phyloP scores from a whole-genome alignment of 495 filamentous ascomycete species.

The Annulohypoxylon nitens region DNA sequence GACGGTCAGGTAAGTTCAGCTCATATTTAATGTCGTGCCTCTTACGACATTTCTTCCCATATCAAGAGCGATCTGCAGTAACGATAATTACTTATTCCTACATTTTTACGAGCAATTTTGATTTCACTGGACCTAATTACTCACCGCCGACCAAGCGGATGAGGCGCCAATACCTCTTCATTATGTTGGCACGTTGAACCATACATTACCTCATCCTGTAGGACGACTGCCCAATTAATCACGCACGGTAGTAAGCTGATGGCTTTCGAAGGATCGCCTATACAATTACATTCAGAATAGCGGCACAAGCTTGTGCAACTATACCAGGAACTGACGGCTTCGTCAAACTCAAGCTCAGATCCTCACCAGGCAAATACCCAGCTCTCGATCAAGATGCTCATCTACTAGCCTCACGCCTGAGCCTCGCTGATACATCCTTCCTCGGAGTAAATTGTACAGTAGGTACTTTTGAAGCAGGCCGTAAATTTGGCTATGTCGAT shows the following conservation, averaged over 20 bases:
- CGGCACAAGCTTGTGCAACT: neutral
- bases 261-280: neutral
- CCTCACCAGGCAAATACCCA: neutral
- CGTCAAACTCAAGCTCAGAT: neutral
- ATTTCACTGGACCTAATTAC: no score
- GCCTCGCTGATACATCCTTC: neutral
- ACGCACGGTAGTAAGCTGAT: neutral
- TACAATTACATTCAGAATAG: neutral
- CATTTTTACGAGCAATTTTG: no score
- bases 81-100: neutral
- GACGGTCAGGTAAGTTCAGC: neutral
- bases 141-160: neutral
- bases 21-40: neutral
- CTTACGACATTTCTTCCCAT: neutral
- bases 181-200: neutral
- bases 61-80: neutral
- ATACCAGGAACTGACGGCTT: neutral
- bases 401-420: neutral
- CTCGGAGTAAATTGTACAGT: neutral
- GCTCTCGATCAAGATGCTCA: neutral
- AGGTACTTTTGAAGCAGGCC: neutral
- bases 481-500: neutral
- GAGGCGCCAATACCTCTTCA: neutral
- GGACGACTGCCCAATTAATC: neutral
- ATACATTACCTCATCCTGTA: neutral